These are phyloP conservation scores for Capsicum chinense DNA, from an alignment of 257 asterid genomes.

Conservation along the genomic window DNA sequence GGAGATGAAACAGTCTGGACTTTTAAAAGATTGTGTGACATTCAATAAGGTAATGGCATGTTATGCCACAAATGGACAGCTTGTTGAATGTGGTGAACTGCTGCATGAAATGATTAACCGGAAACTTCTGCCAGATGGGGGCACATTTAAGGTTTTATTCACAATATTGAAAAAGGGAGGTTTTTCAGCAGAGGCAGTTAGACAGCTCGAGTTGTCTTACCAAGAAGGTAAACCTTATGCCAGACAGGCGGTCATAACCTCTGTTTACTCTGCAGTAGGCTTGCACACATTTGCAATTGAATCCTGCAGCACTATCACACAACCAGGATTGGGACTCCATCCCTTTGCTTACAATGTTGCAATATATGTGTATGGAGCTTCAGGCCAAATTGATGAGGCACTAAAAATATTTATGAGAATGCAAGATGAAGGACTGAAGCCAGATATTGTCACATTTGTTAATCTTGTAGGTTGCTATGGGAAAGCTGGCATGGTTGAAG, in stretches of 20 bases:
- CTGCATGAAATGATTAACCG: constrained; percentile 73
- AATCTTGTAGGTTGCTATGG: constrained; percentile 82
- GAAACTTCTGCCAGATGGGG: constrained; percentile 63
- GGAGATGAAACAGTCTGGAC: constrained; percentile 68
- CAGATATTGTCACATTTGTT: constrained; percentile 72
- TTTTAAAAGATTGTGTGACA: constrained; percentile 60
- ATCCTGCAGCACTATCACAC: constrained; percentile 58
- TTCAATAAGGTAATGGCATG: constrained; percentile 83
- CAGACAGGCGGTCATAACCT: constrained; percentile 72
- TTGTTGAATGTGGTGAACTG: constrained; percentile 73
- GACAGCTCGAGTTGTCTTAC: constrained; percentile 65
- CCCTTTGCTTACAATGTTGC: constrained; percentile 79
- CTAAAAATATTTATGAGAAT: constrained; percentile 80
- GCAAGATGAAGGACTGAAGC: constrained; percentile 83
- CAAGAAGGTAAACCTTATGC: constrained; percentile 68
- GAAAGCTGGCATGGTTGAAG: constrained; percentile 87
- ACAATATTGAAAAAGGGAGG: constrained; percentile 78
- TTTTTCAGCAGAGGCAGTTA: constrained; percentile 60
- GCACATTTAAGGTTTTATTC: constrained; percentile 73
- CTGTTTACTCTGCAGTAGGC: constrained; percentile 68
- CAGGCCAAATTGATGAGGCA: constrained; percentile 70
- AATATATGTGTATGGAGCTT: constrained; percentile 65
- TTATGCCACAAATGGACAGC: constrained; percentile 68
- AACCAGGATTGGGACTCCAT: constrained; percentile 49
- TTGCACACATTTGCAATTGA: constrained; percentile 75